phyloP scores from a whole-genome alignment of 768 basidiomycete species.

The Boletus rubropictus region DNA sequence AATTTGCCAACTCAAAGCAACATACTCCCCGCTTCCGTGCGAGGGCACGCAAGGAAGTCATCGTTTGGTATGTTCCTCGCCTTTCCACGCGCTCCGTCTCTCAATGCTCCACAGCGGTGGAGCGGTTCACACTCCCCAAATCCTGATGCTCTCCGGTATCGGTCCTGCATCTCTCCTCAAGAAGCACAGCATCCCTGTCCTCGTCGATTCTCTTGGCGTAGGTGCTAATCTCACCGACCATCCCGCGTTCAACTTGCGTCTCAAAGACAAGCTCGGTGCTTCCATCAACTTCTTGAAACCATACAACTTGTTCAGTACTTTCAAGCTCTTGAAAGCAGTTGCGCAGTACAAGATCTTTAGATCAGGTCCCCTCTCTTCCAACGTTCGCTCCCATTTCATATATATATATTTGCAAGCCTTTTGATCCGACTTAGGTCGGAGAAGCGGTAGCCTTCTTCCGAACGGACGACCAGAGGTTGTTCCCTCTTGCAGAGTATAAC shows the following conservation, averaged over 20 bases:
- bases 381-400: slow-evolving; percentile 34
- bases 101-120: slow-evolving; percentile 41
- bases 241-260: slow-evolving; percentile 44
- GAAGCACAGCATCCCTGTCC: slow-evolving; percentile 46
- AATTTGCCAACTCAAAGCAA: slow-evolving; percentile 40
- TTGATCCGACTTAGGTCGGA: slow-evolving; percentile 18
- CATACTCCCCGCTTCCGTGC: slow-evolving; percentile 35
- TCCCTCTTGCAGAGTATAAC: slow-evolving; percentile 27
- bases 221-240: slow-evolving; percentile 74
- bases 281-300: slow-evolving; percentile 38
- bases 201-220: slow-evolving; percentile 65
- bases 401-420: neutral
- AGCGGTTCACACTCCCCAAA: slow-evolving; percentile 59
- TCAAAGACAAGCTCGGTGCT: slow-evolving; percentile 45
- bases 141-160: slow-evolving; percentile 71
- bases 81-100: neutral
- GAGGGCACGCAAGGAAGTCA: slow-evolving; percentile 51
- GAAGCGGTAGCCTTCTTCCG: slow-evolving; percentile 31
- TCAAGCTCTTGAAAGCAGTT: slow-evolving; percentile 31
- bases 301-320: slow-evolving; percentile 11
- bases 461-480: slow-evolving; percentile 27
- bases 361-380: slow-evolving; percentile 48
- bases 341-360: slow-evolving; percentile 40
- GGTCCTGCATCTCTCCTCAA: slow-evolving; percentile 59
- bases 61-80: slow-evolving; percentile 45